These are phyloP conservation scores for Boletus sp. DNA, from an alignment of 768 basidiomycete genomes.

Conservation along the genomic window DNA sequence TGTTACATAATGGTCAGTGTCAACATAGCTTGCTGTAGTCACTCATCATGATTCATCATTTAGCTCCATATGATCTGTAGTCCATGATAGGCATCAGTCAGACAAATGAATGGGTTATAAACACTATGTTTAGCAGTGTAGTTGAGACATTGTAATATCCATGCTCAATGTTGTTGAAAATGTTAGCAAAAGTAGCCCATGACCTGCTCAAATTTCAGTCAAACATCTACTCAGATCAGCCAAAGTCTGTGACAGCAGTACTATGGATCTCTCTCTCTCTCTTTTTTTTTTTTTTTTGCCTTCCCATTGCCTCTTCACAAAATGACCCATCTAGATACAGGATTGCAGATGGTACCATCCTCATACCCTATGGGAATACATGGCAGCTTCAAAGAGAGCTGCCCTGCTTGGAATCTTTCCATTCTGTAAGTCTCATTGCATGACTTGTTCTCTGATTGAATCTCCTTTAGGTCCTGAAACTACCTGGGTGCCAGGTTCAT, in stretches of 20 bases:
- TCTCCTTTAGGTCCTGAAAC: conserved; percentile 15
- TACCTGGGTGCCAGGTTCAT: conserved; percentile 28
- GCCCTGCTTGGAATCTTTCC: conserved; percentile 25
- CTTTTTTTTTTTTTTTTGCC: not conserved
- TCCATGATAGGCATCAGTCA: too few species aligned
- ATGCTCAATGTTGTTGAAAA: not conserved
- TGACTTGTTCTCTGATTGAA: not conserved
- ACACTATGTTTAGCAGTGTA: not conserved
- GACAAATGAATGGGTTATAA: not conserved
- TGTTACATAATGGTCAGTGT: not conserved
- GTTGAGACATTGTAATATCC: not conserved
- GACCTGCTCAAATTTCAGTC: conserved; percentile 31
- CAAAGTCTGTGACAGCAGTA: conserved; percentile 21
- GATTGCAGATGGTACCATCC: conserved; percentile 32
- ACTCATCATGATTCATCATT: not conserved
- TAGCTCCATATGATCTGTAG: not conserved
- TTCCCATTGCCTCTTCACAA: not conserved
- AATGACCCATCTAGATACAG: conserved; percentile 22
- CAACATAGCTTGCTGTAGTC: not conserved
- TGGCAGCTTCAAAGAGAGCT: conserved; percentile 35
- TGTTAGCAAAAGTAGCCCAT: conserved; percentile 11
- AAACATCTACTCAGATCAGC: conserved; percentile 34
- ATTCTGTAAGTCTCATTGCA: conserved; percentile 20
- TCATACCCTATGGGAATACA: conserved; percentile 37
- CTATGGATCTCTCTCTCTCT: conserved; percentile 18